Base-by-base conservation (phyloP, 2,329 filamentous ascomycete genomes). In the Aspergillus awamori region DNA sequence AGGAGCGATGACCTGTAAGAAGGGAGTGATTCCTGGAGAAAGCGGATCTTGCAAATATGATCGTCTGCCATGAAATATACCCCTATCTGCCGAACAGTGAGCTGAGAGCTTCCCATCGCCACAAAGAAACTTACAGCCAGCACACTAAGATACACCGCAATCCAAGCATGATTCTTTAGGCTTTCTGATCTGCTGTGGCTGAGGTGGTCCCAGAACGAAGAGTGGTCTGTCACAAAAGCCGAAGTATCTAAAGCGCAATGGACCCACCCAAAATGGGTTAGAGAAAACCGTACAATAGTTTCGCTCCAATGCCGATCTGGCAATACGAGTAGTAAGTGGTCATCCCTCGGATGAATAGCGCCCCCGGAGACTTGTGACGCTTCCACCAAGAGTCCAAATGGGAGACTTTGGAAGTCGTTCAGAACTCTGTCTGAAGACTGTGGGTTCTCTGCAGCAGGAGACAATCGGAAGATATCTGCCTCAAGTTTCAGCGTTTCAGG, bases 131-230 rank as follows among this genome's bases (percentile, higher is more conserved):
- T 26, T 47, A 56, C 53, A 8, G 53, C 39, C 10, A 56, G 17
- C 26, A 56, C 53, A 33, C 53, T 56, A 15, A 56, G 20, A 47
- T 56, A 56, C n/a, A 56, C 39, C 3, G 39, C 53, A 15, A 33
- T 56, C 53, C 53, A 56, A 26, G 26, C 38, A 45, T 56, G 41
- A n/a, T 24, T 17, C 24, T 5, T 45, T 10, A 26, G 43, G 10
- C 13, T 45, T 5, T 45, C 41, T 30, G 10, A 33, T 20, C 47
- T 17, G 10, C 11, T n/a, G 26, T 30, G 24, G 2, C 33, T 47
- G 7, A 47, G 17, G n/a, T 20, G 26, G 15, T 45, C 17, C 53
- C 53, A 56, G 26, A 56, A 56, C 7, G n/a, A 30, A 47, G 17
- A 6, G 17, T 56, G 53, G 5, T 56, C n/a, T 7, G 22, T 15